Base-by-base conservation (phyloP, 148 eudicot genomes). In the Persicaria tinctoria region DNA sequence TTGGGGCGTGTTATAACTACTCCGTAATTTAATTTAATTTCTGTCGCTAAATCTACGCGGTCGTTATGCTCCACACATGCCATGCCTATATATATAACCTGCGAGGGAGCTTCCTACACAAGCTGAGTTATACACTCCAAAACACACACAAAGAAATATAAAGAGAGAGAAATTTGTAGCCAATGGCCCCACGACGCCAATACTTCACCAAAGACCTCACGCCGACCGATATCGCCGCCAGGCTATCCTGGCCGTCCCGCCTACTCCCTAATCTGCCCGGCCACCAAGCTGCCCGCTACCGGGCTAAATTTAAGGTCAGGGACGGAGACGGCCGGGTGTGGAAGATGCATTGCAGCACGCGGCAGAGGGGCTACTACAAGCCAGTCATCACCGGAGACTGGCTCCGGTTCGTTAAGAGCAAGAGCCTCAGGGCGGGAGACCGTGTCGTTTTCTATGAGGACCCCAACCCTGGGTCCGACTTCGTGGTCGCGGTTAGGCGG, bases 351-450 rank as follows among this genome's bases (percentile, higher is more conserved):
- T 66, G 70, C n/a, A 66, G 70, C 18, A 66, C 70, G 0, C 70
- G 70, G 14, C 70, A 66, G 1, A 66, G 46, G 18, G 70, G 70
- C 38, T 66, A 66, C 47, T 66, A 41, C 46, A 66, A 66, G 20
- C 70, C 70, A 2, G 70, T 66, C 4, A 9, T 66, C 47, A 14
- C 48, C 3, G 70, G 70, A 6, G 70, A 66, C 8, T 66, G 70
- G 70, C 70, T 66, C 44, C 48, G 70, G 6, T 66, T 66, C 6
- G 70, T 66, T 7, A 41, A 66, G 47, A 38, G 47, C 70, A 66
- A 66, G 70, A 44, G 6, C 44, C 70, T 66, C 18, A 66, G 7
- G 18, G 48, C 48, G 4, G 70, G 70, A 6, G 70, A 66, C 5
- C 70, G 32, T 2, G 48, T 66, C 18, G 14, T 66, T 41, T 66